Percentiles rank a stretch among this genome's conserved stretches.
These are phyloP conservation scores for Talaromyces piceae DNA, from an alignment of 2,329 filamentous ascomycete genomes.

Conservation along the genomic window DNA sequence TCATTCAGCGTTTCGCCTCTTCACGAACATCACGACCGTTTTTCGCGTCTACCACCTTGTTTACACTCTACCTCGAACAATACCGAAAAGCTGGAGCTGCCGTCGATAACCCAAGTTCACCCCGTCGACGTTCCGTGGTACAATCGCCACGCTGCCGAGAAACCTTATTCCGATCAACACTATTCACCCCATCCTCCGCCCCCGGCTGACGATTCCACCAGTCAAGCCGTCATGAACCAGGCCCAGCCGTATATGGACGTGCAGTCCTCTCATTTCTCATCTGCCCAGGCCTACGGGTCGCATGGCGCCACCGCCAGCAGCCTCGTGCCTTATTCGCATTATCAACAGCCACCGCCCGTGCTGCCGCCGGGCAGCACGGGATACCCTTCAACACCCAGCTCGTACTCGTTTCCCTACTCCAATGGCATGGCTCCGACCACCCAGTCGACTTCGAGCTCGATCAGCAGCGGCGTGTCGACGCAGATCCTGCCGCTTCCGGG, in stretches of 20 bases:
- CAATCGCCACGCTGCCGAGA: conserved; percentile 58
- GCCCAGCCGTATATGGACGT: conserved; percentile 79
- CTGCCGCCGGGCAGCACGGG: conserved; percentile 64
- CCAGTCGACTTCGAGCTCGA: conserved; percentile 61
- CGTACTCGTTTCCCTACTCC: conserved; percentile 58
- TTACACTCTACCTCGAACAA: conserved; percentile 25
- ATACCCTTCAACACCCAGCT: conserved; percentile 52
- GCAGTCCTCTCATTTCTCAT: conserved; percentile 66
- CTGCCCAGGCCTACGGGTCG: conserved; percentile 64
- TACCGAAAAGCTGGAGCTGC: conserved; percentile 91
- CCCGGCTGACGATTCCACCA: conserved; percentile 27
- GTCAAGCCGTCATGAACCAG: conserved; percentile 66
- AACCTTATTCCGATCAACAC: conserved; percentile 31
- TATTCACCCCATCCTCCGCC: conserved; percentile 47
- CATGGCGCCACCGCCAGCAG: conserved; percentile 68
- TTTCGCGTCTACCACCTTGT: conserved; percentile 2
- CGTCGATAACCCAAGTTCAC: conserved; percentile 76
- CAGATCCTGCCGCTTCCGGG: conserved; percentile 62
- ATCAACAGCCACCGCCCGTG: conserved; percentile 61
- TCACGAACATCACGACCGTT: conserved; percentile 28
- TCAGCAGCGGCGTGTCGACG: conserved; percentile 59
- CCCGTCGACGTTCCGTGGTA: conserved; percentile 63
- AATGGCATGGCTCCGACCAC: conserved; percentile 71
- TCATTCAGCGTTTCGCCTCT: conserved; percentile 20
- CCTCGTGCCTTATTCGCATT: conserved; percentile 70